These are phyloP conservation scores for Coemansia sp. DNA, from an alignment of 192 early-diverging fungal genomes.

Conservation along the genomic window DNA sequence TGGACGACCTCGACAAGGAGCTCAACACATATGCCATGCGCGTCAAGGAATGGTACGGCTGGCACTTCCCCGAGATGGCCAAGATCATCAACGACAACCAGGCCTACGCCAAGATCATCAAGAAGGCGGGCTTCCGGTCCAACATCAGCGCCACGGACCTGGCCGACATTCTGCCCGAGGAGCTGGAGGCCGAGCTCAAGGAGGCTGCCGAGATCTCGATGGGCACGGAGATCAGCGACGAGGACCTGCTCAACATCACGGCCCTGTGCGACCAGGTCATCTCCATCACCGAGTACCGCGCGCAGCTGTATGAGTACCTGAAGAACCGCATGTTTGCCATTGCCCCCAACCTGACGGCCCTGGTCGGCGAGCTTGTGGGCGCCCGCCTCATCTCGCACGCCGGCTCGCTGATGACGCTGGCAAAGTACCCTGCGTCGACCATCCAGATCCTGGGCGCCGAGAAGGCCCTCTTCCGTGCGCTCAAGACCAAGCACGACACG, in stretches of 20 bases:
- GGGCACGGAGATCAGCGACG: conserved; percentile 96
- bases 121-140: conserved; percentile 86
- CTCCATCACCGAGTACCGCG: conserved; percentile 88
- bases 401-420: conserved; percentile 92
- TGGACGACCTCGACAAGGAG: conserved; percentile 99
- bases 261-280: conserved; percentile 95
- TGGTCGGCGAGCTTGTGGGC: conserved; percentile 98
- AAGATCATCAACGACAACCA: conserved; percentile 94
- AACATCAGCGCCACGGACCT: conserved; percentile 75
- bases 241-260: conserved; percentile 95
- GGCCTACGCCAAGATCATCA: conserved; percentile 85
- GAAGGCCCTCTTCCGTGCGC: conserved; percentile 99
- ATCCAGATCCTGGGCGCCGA: conserved; percentile 99
- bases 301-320: conserved; percentile 93
- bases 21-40: conserved; percentile 98
- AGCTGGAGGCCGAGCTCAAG: conserved; percentile 87
- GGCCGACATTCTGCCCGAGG: conserved; percentile 80
- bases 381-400: conserved; percentile 97
- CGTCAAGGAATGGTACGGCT: conserved; percentile 99
- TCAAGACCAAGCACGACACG: conserved; percentile 98
- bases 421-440: conserved; percentile 97
- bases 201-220: conserved; percentile 97
- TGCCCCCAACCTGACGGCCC: conserved; percentile 82
- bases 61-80: conserved; percentile 99
- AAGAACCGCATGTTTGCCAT: conserved; percentile 94